Conservation (phyloP, 2,329 filamentous ascomycete species). For the Sporothrix pallida region DNA sequence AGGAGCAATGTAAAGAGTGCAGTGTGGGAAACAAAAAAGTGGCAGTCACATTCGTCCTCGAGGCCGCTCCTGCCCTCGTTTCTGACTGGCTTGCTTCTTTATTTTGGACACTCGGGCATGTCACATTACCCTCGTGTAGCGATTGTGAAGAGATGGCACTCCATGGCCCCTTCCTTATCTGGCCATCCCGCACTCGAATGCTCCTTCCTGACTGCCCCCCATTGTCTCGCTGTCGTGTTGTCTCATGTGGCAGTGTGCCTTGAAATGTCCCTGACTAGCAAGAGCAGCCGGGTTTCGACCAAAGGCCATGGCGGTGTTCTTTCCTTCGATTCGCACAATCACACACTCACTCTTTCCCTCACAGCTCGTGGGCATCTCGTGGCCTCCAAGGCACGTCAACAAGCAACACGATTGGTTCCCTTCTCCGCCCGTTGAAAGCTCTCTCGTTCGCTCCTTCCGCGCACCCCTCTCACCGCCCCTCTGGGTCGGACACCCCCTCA, state of each 20-base stretch:
- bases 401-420: background rate
- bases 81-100: background rate
- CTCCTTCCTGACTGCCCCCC: no score
- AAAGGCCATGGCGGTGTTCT: constrained; percentile 1
- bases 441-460: constrained; percentile 25
- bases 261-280: constrained; percentile 21
- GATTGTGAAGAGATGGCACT: background rate
- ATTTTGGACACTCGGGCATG: background rate
- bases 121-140: background rate
- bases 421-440: background rate
- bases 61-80: background rate
- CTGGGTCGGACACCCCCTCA: constrained; percentile 25
- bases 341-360: background rate
- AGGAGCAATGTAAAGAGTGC: background rate
- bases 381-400: background rate
- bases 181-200: background rate
- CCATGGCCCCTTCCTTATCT: constrained; percentile 18
- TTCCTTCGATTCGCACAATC: constrained; percentile 4
- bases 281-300: background rate
- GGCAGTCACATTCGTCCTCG: background rate
- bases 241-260: constrained; percentile 6
- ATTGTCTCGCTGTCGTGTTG: background rate
- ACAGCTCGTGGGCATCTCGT: constrained; percentile 9
- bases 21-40: background rate
- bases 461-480: constrained; percentile 29